Evolutionary conservation across 2,329 filamentous ascomycete genomes (phyloP).

Genomic region (Colletotrichum incanum): DNA sequence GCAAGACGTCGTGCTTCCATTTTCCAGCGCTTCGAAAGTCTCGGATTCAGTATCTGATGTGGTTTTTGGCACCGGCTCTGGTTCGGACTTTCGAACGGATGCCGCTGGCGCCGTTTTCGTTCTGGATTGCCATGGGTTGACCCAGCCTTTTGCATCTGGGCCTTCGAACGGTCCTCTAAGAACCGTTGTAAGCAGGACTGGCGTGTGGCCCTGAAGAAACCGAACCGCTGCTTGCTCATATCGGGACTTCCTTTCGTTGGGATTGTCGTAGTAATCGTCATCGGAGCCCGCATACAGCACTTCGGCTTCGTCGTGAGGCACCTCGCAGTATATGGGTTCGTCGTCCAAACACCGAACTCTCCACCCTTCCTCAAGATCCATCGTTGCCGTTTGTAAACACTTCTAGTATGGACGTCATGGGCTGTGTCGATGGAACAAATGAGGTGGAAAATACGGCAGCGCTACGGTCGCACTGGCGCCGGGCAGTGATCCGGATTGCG

Average conservation of each 20-base stretch:
- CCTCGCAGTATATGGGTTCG: conserved; percentile 63
- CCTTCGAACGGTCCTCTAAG: conserved; percentile 74
- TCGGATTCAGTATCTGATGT: neutral
- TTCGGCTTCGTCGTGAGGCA: conserved; percentile 59
- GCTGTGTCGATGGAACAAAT: neutral
- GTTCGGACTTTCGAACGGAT: conserved; percentile 15
- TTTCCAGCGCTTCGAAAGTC: conserved; percentile 10
- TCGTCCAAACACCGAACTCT: conserved; percentile 40
- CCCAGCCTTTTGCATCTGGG: conserved; percentile 58
- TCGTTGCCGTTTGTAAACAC: neutral
- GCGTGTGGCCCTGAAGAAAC: conserved; percentile 70
- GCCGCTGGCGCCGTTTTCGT: conserved; percentile 35
- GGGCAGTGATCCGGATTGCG: conserved; percentile 16
- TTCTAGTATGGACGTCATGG: neutral
- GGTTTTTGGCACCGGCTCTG: conserved; percentile 1
- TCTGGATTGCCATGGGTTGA: conserved; percentile 66
- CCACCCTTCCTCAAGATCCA: conserved; percentile 27
- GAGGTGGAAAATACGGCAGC: neutral
- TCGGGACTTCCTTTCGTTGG: conserved; percentile 64
- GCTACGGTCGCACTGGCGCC: conserved; percentile 36
- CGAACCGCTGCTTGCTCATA: conserved; percentile 73
- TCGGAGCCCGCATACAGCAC: conserved; percentile 72
- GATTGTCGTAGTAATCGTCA: conserved; percentile 65
- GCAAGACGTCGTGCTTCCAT: conserved; percentile 46
- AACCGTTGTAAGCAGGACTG: conserved; percentile 72